phyloP scores from a whole-genome alignment of 1,139 yeast genomes.

The Spencermartinsiella ligniputridi region DNA sequence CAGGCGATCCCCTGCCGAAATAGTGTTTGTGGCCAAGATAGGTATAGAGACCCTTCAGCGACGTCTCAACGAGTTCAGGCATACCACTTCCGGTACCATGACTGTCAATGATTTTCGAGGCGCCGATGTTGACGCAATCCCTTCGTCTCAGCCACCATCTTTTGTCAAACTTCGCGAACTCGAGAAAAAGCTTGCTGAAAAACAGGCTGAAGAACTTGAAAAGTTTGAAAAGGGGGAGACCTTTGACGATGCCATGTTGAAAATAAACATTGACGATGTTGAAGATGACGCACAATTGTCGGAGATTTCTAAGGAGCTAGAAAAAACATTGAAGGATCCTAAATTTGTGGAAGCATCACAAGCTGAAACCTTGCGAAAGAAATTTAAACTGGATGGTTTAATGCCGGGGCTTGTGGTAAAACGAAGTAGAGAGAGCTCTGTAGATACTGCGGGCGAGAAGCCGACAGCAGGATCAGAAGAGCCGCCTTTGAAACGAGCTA shows the following conservation, averaged over 20 bases:
- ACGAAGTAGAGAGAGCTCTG: conserved; percentile 5
- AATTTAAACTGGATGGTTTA: conserved; percentile 12
- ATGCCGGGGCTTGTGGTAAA: background rate
- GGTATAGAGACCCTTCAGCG: conserved; percentile 91
- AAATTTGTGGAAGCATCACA: conserved; percentile 12
- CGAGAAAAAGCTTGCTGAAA: conserved; percentile 22
- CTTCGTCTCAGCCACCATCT: conserved; percentile 75
- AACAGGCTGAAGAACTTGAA: conserved; percentile 10
- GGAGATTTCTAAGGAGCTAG: conserved; percentile 18
- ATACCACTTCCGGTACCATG: conserved; percentile 67
- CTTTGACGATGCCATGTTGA: conserved; percentile 6
- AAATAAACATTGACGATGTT: conserved; percentile 13
- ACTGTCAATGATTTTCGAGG: conserved; percentile 70
- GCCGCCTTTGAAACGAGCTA: background rate
- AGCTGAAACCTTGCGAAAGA: conserved; percentile 15
- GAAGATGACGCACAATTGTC: conserved; percentile 18
- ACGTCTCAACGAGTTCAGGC: conserved; percentile 80
- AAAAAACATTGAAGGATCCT: conserved; percentile 21
- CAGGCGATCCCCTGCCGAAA: conserved; percentile 86
- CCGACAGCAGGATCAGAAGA: background rate
- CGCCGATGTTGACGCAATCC: conserved; percentile 38
- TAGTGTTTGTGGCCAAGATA: conserved; percentile 92
- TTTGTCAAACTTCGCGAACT: conserved; percentile 39
- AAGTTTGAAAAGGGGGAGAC: conserved; percentile 13
- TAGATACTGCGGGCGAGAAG: conserved; percentile 23